Conservation (phyloP, 2,329 filamentous ascomycete species). For the Alternaria rosae region DNA sequence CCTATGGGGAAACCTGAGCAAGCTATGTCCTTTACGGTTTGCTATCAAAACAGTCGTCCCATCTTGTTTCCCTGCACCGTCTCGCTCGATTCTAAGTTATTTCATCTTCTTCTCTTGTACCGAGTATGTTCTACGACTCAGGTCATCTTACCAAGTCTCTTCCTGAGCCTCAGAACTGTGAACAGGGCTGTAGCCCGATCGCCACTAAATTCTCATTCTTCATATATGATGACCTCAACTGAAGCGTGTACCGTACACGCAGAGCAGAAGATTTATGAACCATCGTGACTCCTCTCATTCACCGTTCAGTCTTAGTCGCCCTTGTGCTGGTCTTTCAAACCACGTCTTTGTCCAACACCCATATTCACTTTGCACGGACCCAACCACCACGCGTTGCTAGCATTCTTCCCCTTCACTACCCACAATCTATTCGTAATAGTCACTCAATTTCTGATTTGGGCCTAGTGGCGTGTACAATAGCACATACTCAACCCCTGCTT, state of each 20-base stretch:
- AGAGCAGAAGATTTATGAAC: not conserved
- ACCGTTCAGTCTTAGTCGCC: not conserved
- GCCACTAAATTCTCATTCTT: not conserved
- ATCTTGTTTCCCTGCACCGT: not conserved
- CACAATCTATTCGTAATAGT: not conserved
- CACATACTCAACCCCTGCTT: not conserved
- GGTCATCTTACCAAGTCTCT: not conserved
- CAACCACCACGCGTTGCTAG: not conserved
- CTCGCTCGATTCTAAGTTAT: not conserved
- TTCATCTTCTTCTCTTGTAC: not conserved
- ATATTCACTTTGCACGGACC: conserved; percentile 2
- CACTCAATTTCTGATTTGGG: not conserved
- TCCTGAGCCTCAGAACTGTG: not conserved
- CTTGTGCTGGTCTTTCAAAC: conserved; percentile 4
- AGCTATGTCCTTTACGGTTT: not conserved
- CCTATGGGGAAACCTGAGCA: not conserved
- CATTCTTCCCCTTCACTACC: not conserved
- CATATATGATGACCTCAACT: not conserved
- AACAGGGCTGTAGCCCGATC: not conserved
- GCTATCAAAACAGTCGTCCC: not conserved
- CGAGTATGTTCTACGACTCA: too few relatives aligned
- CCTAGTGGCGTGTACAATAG: not conserved
- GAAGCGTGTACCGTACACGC: not conserved
- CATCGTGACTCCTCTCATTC: not conserved
- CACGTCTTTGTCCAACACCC: conserved; percentile 5